Evolutionary conservation across 169 alveolate species (phyloP), one percentile per base, ranked within the genome.

Genomic region (Eimeria sp.): DNA sequence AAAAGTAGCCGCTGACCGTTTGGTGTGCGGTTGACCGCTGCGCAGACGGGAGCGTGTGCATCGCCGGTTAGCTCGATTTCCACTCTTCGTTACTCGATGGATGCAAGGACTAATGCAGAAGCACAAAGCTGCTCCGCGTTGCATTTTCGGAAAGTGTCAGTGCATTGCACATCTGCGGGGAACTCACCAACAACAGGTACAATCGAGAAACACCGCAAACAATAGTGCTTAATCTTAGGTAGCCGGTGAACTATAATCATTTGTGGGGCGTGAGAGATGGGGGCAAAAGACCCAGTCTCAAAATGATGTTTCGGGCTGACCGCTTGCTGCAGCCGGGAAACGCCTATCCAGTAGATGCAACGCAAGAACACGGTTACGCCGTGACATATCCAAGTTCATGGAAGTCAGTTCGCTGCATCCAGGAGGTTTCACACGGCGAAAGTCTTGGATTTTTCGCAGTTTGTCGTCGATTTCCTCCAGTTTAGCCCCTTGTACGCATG

Each of bases 31-130:
- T 54, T 82, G 65, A 51, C 90, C 90, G 90, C 54, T 82, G 90
- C 73, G 90, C 90, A 82, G 90, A 82, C 90, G 90, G 90, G 54
- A 51, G 14, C 90, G 90, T 82, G 90, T 63, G 90, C 90, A 34
- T 82, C 90, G 40, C 70, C 75, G 72, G 43, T 82, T 82, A 82
- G 90, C 67, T 57, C 90, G 51, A 51, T 82, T 82, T 51, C 57
- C 51, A 82, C 65, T 22, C 90, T 51, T 54, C 90, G 70, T 51
- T 82, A 27, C 75, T 82, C 90, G 63, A 82, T 82, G 90, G 72
- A 82, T 49, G 90, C 58, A 82, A 51, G 90, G 90, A 54, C 90
- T 82, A 54, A 82, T 51, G 72, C 73, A n/a, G 90, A 82, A 57
- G 90, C 90, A 54, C 67, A 82, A 16, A 57, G 65, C 30, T 51